Evolutionary conservation across 2,329 filamentous ascomycete species (phyloP), one percentile per base, ranked within the genome.

Genomic region (Colletotrichum horii): DNA sequence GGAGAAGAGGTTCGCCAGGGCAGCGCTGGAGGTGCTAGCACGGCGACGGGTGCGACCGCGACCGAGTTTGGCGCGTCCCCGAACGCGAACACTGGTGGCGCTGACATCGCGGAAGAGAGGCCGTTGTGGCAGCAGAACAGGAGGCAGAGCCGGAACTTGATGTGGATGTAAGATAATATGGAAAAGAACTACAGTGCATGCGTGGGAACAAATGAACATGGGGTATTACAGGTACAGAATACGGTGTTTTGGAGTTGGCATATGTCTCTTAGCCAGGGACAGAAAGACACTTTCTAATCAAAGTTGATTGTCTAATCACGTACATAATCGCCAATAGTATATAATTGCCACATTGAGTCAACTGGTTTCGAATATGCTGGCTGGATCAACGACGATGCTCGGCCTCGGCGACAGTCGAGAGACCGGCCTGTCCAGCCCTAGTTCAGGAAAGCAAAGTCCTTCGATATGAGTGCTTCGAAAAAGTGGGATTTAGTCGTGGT

Each of bases 51-150:
- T 71, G 34, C 32, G 32, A 66, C 26, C 71, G 66, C n/a, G 78
- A 70, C 64, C 28, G 28, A 61, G 58, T 61, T 32, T 0, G 24
- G 61, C 34, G 61, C 55, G 14, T 11, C 15, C 26, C 24, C 55
- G 24, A 30, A 28, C 32, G 64, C 55, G n/a, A 22, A 34, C 5
- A 12, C 36, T 6, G 76, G 62, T n/a, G 75, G 72, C n/a, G 75
- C 66, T 2, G 66, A 71, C 36, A 71, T 62, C 4, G 34, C 67
- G 26, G 83, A 82, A 3, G 81, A 84, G 28, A 81, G 87, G 56
- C 88, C 88, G 7, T 81, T 91, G 48, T 91, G 89, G 89, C 89
- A 91, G 81, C 89, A 91, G 82, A 89, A 89, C 67, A 83, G 88
- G 72, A 84, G 85, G 70, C 86, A 87, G 76, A 85, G 83, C 77